phyloP scores from a whole-genome alignment of 2,329 filamentous ascomycete genomes.

The Bipolaris gigantea region DNA sequence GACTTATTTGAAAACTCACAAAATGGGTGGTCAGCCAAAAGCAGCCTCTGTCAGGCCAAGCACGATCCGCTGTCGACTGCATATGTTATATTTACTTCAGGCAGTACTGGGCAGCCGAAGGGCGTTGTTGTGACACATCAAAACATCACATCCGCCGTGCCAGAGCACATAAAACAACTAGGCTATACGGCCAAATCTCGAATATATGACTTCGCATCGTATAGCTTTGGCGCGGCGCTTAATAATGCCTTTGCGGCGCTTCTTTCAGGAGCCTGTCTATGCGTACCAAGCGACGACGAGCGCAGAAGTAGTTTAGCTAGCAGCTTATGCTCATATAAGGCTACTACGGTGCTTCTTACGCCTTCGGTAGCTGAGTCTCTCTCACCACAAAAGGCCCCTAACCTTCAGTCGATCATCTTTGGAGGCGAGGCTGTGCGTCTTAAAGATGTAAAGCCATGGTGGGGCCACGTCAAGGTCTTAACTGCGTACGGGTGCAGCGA shows the following conservation, averaged over 20 bases:
- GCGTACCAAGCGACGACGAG: neutral
- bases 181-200: neutral
- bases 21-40: too few relatives aligned
- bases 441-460: too few relatives aligned
- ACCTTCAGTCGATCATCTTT: too few relatives aligned
- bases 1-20: too few relatives aligned
- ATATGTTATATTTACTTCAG: conserved; percentile 61
- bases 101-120: conserved; percentile 50
- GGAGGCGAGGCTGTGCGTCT: too few relatives aligned
- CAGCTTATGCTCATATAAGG: neutral
- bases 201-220: conserved; percentile 31
- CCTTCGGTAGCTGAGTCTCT: too few relatives aligned
- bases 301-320: neutral
- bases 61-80: too few relatives aligned
- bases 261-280: conserved; percentile 56
- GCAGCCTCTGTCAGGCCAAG: too few relatives aligned
- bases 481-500: too few relatives aligned
- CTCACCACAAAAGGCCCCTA: too few relatives aligned
- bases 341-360: neutral
- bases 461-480: too few relatives aligned
- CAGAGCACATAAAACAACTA: neutral
- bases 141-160: conserved; percentile 43
- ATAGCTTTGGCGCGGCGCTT: conserved; percentile 51
- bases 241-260: conserved; percentile 58
- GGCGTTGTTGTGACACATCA: conserved; percentile 64